Evolutionary conservation across 306 rosid genomes (phyloP).

Genomic region (Casuarina equisetifolia): DNA sequence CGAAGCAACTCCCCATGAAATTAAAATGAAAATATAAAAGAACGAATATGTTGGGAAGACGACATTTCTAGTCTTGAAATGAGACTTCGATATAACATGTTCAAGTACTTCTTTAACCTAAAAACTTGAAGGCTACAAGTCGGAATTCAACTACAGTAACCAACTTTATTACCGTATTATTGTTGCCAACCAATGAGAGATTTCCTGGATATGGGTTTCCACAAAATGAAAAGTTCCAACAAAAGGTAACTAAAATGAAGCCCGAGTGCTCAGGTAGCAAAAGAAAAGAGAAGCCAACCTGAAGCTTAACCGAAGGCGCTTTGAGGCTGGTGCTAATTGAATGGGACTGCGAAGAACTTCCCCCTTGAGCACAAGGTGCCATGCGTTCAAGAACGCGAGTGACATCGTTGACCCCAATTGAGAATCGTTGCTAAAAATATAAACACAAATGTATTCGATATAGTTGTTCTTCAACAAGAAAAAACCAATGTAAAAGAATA

Average conservation of each 20-base stretch:
- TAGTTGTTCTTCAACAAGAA: background rate
- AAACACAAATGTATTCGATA: background rate
- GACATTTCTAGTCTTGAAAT: no score
- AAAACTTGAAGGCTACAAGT: no score
- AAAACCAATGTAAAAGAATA: background rate
- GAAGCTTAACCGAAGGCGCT: constrained; percentile 48
- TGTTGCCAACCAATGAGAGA: no score
- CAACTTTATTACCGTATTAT: no score
- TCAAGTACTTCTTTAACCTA: no score
- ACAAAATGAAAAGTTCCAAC: background rate
- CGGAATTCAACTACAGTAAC: no score
- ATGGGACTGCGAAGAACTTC: constrained; percentile 20
- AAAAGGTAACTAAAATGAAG: constrained; percentile 51
- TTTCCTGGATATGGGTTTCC: background rate
- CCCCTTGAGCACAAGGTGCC: constrained; percentile 44
- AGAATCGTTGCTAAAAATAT: constrained; percentile 62
- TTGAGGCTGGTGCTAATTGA: constrained; percentile 25
- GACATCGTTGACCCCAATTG: constrained; percentile 84
- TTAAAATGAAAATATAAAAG: background rate
- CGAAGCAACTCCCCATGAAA: background rate
- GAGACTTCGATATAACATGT: no score
- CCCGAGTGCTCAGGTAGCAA: constrained; percentile 9
- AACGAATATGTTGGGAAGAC: background rate
- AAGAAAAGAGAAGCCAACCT: constrained; percentile 39
- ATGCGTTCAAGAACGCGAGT: constrained; percentile 80